Conservation (phyloP, 306 rosid genomes). For the Amphicarpaea edgeworthii region DNA sequence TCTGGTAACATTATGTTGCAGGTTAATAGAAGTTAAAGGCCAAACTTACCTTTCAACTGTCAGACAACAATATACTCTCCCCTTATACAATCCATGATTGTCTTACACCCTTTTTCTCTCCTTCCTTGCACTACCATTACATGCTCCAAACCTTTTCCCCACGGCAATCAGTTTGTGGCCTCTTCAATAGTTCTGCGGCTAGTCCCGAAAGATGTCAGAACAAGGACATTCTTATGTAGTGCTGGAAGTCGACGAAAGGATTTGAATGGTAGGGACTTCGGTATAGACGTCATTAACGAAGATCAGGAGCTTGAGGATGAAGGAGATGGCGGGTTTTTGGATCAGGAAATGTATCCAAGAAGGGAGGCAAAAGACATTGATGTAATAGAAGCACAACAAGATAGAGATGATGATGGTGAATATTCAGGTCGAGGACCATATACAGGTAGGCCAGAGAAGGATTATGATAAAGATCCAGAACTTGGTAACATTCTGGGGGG, state of each 20-base stretch:
- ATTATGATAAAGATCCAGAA: conserved; percentile 84
- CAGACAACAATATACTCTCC: not conserved
- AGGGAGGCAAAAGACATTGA: conserved; percentile 57
- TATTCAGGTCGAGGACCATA: conserved; percentile 54
- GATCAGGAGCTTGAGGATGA: conserved; percentile 46
- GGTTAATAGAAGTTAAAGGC: conserved; percentile 39
- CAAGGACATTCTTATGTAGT: conserved; percentile 23
- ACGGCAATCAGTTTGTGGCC: conserved; percentile 35
- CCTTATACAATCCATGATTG: conserved; percentile 50
- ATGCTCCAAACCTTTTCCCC: conserved; percentile 42
- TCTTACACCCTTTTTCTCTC: conserved; percentile 47
- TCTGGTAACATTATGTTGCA: conserved; percentile 35
- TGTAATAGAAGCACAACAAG: conserved; percentile 35
- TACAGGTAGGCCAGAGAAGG: conserved; percentile 60
- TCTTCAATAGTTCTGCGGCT: conserved; percentile 28
- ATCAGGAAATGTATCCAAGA: conserved; percentile 45
- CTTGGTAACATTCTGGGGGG: conserved; percentile 78
- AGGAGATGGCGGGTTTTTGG: conserved; percentile 43
- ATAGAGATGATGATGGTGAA: conserved; percentile 38
- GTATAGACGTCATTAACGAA: conserved; percentile 44
- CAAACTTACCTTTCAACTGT: conserved; percentile 16
- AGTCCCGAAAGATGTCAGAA: conserved; percentile 19
- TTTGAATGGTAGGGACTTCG: conserved; percentile 46
- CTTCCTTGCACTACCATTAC: conserved; percentile 44
- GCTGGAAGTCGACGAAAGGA: conserved; percentile 40